Evolutionary conservation across 768 basidiomycete genomes (phyloP), one percentile per base, ranked within the genome.

Genomic region (Boletus rufocinnamomeus): DNA sequence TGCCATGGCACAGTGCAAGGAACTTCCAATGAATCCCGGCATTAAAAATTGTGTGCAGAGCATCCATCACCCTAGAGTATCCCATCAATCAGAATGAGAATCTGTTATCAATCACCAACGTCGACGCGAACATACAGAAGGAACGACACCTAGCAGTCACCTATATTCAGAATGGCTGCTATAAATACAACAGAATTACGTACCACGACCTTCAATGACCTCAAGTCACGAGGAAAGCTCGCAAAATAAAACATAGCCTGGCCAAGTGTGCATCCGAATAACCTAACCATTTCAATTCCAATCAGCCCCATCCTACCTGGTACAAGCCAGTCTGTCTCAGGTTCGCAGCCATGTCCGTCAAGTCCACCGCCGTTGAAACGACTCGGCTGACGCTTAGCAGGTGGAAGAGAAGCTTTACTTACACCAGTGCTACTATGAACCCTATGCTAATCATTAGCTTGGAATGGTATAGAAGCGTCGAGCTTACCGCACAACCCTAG

Each of bases 181-280:
- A 34, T 13, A 13, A 34, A 34, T 8, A 34, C 13, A 13, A 34
- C 4, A 4, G 13, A 34, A 34, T 34, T 34, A 41, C 56, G 45
- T 5, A 63, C 62, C 61, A 52, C 6, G 0, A 13, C 19, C 17
- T 63, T 63, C 50, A 63, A n/a, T 9, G 53, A 35, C 21, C 34
- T 52, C 2, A 55, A 13, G 27, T 63, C 62, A 8, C n/a, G 45
- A 8, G 62, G 56, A 44, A 63, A 63, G 32, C 44, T 58, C 21
- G 17, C 37, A 28, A 51, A 60, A n/a, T 64, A 64, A 46, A 59
- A 52, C 8, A 49, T 30, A n/a, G 45, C 52, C 45, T 59, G 62
- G 1, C 62, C 63, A 1, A 64, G 8, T 16, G 53, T 55, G n/a
- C 63, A 64, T 3, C 62, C 63, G 13, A 52, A 59, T 19, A 63